Evolutionary conservation across 352 stramenopile species (phyloP).

Genomic region (Phytophthora macrochlamydospora): DNA sequence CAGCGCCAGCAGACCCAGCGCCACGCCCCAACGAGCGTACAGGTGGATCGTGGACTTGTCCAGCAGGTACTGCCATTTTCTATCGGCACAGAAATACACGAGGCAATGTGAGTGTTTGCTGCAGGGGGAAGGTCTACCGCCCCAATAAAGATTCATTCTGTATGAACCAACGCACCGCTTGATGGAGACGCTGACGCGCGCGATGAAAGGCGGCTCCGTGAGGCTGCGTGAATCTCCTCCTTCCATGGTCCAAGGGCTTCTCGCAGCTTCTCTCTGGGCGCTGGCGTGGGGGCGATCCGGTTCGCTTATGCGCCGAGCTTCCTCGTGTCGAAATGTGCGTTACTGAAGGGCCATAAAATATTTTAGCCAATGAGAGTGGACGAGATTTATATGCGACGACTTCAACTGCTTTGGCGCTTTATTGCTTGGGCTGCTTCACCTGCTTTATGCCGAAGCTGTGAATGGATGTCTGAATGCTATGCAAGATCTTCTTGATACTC

Average conservation of each 20-base stretch:
- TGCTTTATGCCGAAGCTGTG: slow-evolving; percentile 43
- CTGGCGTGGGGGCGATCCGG: slow-evolving; percentile 5
- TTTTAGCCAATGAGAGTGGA: neutral
- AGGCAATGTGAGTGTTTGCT: neutral
- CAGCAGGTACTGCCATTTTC: slow-evolving; percentile 97
- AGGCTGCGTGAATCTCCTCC: slow-evolving; percentile 65
- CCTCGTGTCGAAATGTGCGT: slow-evolving; percentile 26
- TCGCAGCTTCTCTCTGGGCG: slow-evolving; percentile 2
- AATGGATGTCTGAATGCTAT: slow-evolving; percentile 45
- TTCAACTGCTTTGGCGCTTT: slow-evolving; percentile 9
- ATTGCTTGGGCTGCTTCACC: slow-evolving; percentile 15
- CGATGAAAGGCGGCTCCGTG: slow-evolving; percentile 82
- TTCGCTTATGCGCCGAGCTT: slow-evolving; percentile 23
- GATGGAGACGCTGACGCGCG: slow-evolving; percentile 77
- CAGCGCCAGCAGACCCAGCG: slow-evolving; percentile 83
- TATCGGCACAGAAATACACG: slow-evolving; percentile 23
- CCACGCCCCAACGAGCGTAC: slow-evolving; percentile 91
- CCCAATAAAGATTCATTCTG: slow-evolving; percentile 10
- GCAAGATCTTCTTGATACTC: slow-evolving; percentile 53
- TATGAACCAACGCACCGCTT: slow-evolving; percentile 51
- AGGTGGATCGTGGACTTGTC: slow-evolving; percentile 98
- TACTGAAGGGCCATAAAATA: neutral
- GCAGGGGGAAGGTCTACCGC: neutral
- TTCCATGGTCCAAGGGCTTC: slow-evolving; percentile 28
- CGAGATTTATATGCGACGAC: neutral